Evolutionary conservation across 495 filamentous ascomycete species (phyloP), one percentile per base, ranked within the genome.

Genomic region (Penicillium turbatum): DNA sequence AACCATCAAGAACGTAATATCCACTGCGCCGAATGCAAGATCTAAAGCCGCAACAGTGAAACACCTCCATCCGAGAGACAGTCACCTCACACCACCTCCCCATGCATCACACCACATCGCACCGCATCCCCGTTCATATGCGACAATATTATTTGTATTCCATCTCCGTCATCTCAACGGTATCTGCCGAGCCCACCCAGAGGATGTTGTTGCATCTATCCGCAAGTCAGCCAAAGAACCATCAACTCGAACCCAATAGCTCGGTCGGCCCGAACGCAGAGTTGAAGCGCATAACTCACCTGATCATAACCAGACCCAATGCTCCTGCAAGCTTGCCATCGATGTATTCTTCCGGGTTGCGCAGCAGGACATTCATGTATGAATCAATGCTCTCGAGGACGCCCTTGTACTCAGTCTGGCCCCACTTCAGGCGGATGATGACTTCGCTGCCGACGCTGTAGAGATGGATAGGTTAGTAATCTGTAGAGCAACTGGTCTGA

Each of bases 321-420:
- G 76, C 78, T 42, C 89, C 91, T 29, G 87, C 89, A 64, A 80
- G 85, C 80, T 93, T 90, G 49, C 87, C 88, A 72, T 93, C 85
- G 58, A 96, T 86, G 73, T 82, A 96, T 66, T 97, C 95, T 74
- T 95, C 89, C 43, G 93, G 90, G 62, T 86, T 83, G 62, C 81
- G 81, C 47, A 98, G 81, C 72, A 97, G 88, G 56, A 98, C 84
- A 75, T 98, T 98, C 92, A 98, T 96, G 81, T 97, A 98, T 62
- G 87, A 91, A 76, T 98, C 93, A 59, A 96, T 88, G 73, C 82
- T 88, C 60, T 97, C 89, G 49, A 98, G 82, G 39, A 80, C 82
- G 59, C 93, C 93, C 67, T 89, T 90, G 81, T 97, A 98, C 73
- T 97, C 95, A 30, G 90, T 93, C 66, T 96, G 85, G 60, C 90